Percentiles rank a stretch among this genome's conserved stretches.
phyloP scores from a whole-genome alignment of 371 early-diverging fungal genomes.

The Mortierella sp. region DNA sequence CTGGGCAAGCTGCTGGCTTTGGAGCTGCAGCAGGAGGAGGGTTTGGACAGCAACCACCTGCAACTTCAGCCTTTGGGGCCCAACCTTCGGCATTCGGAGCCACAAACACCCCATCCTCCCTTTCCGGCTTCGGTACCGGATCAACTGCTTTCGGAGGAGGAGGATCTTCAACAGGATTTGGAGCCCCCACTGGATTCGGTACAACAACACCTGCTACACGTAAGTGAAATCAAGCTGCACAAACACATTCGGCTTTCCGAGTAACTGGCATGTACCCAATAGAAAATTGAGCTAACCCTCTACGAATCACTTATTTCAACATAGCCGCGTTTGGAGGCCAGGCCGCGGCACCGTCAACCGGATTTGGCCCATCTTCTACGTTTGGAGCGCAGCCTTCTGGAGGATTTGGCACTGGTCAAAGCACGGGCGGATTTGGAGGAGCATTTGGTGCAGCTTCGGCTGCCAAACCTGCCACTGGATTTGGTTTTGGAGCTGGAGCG shows the following conservation, averaged over 20 bases:
- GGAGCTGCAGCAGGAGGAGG: conserved; percentile 36
- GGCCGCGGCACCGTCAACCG: conserved; percentile 27
- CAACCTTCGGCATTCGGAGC: conserved; percentile 57
- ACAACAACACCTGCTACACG: conserved; percentile 49
- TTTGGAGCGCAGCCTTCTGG: conserved; percentile 51
- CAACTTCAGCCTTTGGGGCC: conserved; percentile 55
- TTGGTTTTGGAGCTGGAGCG: conserved; percentile 59
- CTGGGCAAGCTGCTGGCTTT: conserved; percentile 55
- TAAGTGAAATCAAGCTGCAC: conserved; percentile 30
- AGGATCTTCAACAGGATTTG: conserved; percentile 46
- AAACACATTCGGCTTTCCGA: no score
- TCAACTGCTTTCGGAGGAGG: conserved; percentile 51
- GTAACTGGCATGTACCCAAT: no score
- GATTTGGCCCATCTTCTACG: conserved; percentile 24
- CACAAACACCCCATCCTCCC: conserved; percentile 46
- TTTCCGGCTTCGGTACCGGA: conserved; percentile 44
- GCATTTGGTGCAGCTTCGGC: conserved; percentile 60
- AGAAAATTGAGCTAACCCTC: no score
- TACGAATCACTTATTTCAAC: conserved; percentile 35
- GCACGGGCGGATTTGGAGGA: conserved; percentile 55
- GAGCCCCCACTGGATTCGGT: conserved; percentile 37
- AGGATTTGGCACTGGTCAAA: conserved; percentile 54
- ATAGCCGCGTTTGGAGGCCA: conserved; percentile 47
- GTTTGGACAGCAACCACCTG: conserved; percentile 42
- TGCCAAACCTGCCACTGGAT: conserved; percentile 57